A percentile compares a stretch with the other conserved stretches of the same genome.
phyloP scores from a whole-genome alignment of 2,329 filamentous ascomycete genomes.

The Chlorencoelia australis region DNA sequence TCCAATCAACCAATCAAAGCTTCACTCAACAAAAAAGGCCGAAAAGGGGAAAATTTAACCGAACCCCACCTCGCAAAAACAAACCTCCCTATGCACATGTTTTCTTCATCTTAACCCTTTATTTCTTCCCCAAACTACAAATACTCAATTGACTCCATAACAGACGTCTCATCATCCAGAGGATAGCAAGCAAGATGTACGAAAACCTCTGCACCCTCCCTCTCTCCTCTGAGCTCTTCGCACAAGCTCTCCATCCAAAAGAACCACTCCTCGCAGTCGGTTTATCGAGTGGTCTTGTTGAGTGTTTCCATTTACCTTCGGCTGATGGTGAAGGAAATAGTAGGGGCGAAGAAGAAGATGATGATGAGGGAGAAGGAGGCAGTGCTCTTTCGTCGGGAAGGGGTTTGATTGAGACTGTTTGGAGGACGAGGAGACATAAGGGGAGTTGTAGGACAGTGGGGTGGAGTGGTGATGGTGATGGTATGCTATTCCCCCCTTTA shows the following conservation, averaged over 20 bases:
- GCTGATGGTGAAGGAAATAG: constrained; percentile 37
- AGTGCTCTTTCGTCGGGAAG: constrained; percentile 50
- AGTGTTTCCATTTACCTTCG: constrained; percentile 65
- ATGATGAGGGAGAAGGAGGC: constrained; percentile 39
- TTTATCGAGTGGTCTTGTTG: constrained; percentile 73
- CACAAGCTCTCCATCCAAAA: constrained; percentile 75
- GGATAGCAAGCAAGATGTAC: constrained; percentile 17
- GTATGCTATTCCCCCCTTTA: constrained; percentile 36
- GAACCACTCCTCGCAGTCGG: constrained; percentile 81
- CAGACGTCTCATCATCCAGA: no score
- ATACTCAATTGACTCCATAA: no score
- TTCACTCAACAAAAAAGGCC: no score
- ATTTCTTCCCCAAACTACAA: no score
- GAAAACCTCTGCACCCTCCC: constrained; percentile 88
- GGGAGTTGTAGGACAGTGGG: constrained; percentile 78
- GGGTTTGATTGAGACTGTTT: constrained; percentile 69
- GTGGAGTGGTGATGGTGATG: constrained; percentile 68
- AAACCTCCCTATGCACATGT: no score
- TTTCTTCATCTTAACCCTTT: no score
- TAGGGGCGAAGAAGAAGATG: constrained; percentile 38
- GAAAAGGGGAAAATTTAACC: no score
- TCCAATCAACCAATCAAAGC: no score
- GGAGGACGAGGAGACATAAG: constrained; percentile 85
- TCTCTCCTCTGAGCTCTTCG: constrained; percentile 76
- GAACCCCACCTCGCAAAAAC: no score